Evolutionary conservation across 768 basidiomycete species (phyloP), one percentile per base, ranked within the genome.

Genomic region (Suillus brevipes): DNA sequence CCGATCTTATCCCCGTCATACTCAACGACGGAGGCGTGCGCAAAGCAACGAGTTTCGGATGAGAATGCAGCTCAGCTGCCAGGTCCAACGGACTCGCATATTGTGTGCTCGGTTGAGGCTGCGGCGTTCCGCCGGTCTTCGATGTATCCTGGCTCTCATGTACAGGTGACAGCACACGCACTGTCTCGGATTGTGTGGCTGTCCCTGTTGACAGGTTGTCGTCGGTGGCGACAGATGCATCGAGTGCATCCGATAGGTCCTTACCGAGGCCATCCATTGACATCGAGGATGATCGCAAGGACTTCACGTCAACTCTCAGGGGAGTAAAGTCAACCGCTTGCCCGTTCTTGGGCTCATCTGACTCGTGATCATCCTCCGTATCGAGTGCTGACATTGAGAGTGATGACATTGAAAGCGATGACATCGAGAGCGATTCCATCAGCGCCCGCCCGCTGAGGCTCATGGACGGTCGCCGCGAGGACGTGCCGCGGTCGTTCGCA

Each of bases 361-460:
- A 72, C 34, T 76, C 73, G 1, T 47, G 65, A 1, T 81, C 78
- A 60, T 83, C 82, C 23, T 87, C 82, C 7, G 78, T 78, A 14
- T 82, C 87, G 49, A 87, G 72, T 8, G 87, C 87, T 3, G 85
- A 87, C 74, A 81, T 81, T 36, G 84, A 83, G 36, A 84, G 75
- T 55, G 87, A 85, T 3, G 85, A 86, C 74, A 81, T 81, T 37
- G 84, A 83, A 37, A 84, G 74, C 57, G 87, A 87, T 2, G 85
- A 86, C 74, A 81, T 81, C 34, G 84, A 83, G 31, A 84, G 75
- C 1, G 75, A 72, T n/a, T 81, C 80, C 36, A 82, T 76, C 28
- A 82, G 63, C 6, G 71, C 62, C 25, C 77, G 79, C 2, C 78
- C 75, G 61, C 70, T 71, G 53, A 76, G 40, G 55, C 68, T 72